Evolutionary conservation across 805 yeast genomes (phyloP).

Genomic region (Wickerhamiella qilinensis): DNA sequence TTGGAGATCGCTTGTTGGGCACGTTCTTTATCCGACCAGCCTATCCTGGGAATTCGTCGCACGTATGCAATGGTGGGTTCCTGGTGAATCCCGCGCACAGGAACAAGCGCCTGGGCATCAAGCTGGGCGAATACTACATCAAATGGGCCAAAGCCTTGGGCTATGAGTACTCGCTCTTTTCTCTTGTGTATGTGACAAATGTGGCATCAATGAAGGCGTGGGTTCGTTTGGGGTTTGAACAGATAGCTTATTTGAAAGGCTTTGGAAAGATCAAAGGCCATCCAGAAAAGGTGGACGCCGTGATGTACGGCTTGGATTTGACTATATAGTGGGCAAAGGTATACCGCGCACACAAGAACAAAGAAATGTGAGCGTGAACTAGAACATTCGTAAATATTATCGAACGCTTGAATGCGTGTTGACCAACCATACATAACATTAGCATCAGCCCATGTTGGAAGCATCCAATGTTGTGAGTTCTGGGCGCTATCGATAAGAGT

Average conservation of each 20-base stretch:
- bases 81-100: slow-evolving; percentile 44
- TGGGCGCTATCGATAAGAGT: too few species aligned
- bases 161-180: slow-evolving; percentile 69
- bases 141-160: slow-evolving; percentile 65
- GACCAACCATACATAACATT: too few species aligned
- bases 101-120: slow-evolving; percentile 53
- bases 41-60: slow-evolving; percentile 70
- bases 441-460: too few species aligned
- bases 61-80: slow-evolving; percentile 79
- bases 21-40: slow-evolving; percentile 75
- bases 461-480: too few species aligned
- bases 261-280: slow-evolving; percentile 59
- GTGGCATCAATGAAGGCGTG: slow-evolving; percentile 60
- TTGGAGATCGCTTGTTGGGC: slow-evolving; percentile 47
- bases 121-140: slow-evolving; percentile 50
- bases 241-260: slow-evolving; percentile 58
- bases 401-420: too few species aligned
- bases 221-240: slow-evolving; percentile 69
- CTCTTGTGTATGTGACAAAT: slow-evolving; percentile 72
- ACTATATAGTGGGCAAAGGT: too few species aligned
- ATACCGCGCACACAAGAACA: too few species aligned
- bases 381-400: too few species aligned
- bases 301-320: slow-evolving; percentile 46
- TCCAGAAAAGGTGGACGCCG: slow-evolving; percentile 54
- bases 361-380: too few species aligned